Conservation (phyloP, 345 rosid species). For the Turnera subulata region DNA sequence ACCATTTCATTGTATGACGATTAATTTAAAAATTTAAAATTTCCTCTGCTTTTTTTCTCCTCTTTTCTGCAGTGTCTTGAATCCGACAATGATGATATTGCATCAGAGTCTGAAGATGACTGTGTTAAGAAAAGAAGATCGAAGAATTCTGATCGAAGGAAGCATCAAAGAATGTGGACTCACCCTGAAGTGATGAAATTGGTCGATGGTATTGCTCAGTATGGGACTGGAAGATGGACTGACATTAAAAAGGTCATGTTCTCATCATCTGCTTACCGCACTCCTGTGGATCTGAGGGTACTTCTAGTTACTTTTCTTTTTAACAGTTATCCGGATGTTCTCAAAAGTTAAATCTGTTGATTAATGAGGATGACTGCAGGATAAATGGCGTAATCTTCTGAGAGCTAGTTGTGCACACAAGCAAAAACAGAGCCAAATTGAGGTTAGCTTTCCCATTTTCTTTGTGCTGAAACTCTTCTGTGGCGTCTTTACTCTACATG, state of each 20-base stretch:
- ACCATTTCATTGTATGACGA: no score
- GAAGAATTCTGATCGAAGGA: constrained; percentile 62
- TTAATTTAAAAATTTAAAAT: no score
- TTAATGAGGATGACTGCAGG: constrained; percentile 39
- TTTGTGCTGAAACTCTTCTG: constrained; percentile 6
- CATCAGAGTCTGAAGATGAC: constrained; percentile 55
- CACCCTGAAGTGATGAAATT: constrained; percentile 66
- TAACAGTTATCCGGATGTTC: constrained; percentile 10
- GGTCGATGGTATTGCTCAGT: constrained; percentile 79
- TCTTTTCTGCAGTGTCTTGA: constrained; percentile 30
- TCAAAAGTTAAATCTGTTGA: constrained; percentile 14
- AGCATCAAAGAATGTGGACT: constrained; percentile 89
- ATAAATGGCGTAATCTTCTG: constrained; percentile 93
- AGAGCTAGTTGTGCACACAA: constrained; percentile 45
- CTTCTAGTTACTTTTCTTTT: constrained; percentile 7
- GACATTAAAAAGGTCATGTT: constrained; percentile 73
- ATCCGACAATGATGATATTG: constrained; percentile 37
- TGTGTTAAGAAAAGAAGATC: constrained; percentile 28
- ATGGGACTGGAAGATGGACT: constrained; percentile 92
- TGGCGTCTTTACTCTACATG: not conserved
- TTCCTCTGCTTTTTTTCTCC: not conserved
- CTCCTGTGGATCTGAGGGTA: constrained; percentile 93
- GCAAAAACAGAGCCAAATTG: constrained; percentile 25
- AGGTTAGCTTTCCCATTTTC: constrained; percentile 37
- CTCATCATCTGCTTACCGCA: constrained; percentile 61